A percentile compares a stretch with the other conserved stretches of the same genome.
Conservation (phyloP, 257 asterid species). For the Solanum medicagineum region DNA sequence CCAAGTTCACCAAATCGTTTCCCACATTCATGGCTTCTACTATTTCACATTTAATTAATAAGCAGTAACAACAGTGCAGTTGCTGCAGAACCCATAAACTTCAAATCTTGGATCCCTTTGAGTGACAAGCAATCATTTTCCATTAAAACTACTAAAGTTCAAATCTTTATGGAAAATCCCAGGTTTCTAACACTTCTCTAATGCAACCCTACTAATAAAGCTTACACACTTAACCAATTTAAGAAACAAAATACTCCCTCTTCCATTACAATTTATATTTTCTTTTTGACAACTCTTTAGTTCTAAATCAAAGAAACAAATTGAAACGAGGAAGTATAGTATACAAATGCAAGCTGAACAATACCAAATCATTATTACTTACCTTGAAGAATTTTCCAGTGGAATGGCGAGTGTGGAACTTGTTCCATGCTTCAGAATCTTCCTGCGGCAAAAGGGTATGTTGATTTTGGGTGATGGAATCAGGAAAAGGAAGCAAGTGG, state of each 20-base stretch:
- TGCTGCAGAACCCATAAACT: not conserved
- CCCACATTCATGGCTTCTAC: not conserved
- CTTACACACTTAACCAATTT: not conserved
- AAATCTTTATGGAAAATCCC: not conserved
- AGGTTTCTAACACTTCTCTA: not conserved
- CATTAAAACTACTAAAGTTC: not conserved
- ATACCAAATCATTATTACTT: not conserved
- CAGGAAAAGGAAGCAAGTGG: constrained; percentile 41
- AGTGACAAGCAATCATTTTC: not conserved
- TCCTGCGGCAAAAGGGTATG: not conserved
- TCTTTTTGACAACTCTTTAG: too few relatives aligned
- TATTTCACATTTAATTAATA: not conserved
- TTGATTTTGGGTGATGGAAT: not conserved
- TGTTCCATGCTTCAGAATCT: constrained; percentile 66
- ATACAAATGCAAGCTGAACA: not conserved
- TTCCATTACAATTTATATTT: too few relatives aligned
- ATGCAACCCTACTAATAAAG: not conserved
- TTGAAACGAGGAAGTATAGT: too few relatives aligned
- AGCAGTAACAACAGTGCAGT: not conserved
- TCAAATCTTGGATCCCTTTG: not conserved
- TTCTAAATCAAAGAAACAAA: too few relatives aligned
- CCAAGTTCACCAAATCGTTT: not conserved
- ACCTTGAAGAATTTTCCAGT: constrained; percentile 93
- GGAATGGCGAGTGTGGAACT: constrained; percentile 68
- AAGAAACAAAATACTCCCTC: not conserved